phyloP scores from a whole-genome alignment of 192 early-diverging fungal species.

The Obelidium mucronatum region DNA sequence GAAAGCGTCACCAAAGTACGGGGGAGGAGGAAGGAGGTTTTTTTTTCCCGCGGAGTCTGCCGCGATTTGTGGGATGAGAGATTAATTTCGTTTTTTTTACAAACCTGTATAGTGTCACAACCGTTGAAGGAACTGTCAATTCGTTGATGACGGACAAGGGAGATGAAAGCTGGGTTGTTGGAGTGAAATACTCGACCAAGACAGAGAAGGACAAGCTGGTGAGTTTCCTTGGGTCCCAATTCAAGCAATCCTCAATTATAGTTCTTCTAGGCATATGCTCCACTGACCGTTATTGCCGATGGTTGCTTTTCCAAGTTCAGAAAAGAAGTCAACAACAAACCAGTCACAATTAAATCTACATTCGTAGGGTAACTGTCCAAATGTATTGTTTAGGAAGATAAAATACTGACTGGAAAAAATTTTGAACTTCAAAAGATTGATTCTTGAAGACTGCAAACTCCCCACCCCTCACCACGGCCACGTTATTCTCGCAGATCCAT shows the following conservation, averaged over 20 bases:
- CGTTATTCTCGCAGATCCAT: conserved; percentile 85
- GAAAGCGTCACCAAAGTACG: conserved; percentile 57
- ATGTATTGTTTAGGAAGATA: conserved; percentile 22
- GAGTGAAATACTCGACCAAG: conserved; percentile 61
- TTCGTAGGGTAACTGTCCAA: conserved; percentile 71
- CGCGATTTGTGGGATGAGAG: background rate
- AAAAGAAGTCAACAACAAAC: conserved; percentile 67
- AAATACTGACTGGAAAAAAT: too few species aligned
- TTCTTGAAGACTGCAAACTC: conserved; percentile 73
- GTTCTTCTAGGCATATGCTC: conserved; percentile 63
- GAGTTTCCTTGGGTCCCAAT: too few species aligned
- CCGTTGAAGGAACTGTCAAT: conserved; percentile 79
- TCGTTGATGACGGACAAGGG: conserved; percentile 60
- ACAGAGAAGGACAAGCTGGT: conserved; percentile 22
- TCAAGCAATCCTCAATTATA: background rate
- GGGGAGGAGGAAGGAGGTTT: too few species aligned
- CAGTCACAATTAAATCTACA: conserved; percentile 63
- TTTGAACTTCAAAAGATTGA: conserved; percentile 53
- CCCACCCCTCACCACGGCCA: conserved; percentile 90
- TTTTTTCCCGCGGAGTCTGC: background rate
- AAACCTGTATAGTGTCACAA: conserved; percentile 64
- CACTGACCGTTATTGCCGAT: conserved; percentile 87
- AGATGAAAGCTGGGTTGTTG: conserved; percentile 53
- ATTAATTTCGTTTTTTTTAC: background rate
- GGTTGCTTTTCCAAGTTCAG: conserved; percentile 97